phyloP scores from a whole-genome alignment of 2,329 filamentous ascomycete species.

The Fusarium sp. region DNA sequence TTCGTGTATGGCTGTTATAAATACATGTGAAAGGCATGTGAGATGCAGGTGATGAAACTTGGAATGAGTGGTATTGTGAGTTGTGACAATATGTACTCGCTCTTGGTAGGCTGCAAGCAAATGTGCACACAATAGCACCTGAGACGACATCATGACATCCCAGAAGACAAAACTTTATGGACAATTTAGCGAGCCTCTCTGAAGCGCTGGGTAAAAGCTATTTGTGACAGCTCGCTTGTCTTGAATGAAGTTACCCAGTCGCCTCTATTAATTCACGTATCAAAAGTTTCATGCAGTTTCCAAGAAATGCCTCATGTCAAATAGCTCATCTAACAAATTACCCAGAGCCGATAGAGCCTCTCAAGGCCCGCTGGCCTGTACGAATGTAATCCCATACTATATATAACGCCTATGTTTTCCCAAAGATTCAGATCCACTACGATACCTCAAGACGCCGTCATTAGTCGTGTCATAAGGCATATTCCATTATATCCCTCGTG shows the following conservation, averaged over 20 bases:
- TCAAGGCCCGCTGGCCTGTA: background rate
- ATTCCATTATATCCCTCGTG: background rate
- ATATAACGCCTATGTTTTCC: background rate
- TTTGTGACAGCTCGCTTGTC: background rate
- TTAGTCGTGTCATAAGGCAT: slow-evolving; percentile 14
- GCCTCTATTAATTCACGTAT: too few species aligned
- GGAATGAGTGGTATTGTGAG: background rate
- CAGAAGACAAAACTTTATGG: too few species aligned
- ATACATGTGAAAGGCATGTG: background rate
- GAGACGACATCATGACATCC: background rate
- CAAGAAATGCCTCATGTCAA: background rate
- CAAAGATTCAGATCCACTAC: background rate
- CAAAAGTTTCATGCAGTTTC: too few species aligned
- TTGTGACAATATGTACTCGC: background rate
- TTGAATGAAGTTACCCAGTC: background rate
- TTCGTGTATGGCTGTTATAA: fast-evolving
- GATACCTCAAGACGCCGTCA: slow-evolving; percentile 12
- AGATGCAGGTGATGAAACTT: fast-evolving
- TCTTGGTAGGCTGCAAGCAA: fast-evolving
- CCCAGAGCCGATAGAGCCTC: background rate
- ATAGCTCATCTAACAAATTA: background rate
- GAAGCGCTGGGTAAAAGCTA: background rate
- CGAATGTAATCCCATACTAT: background rate
- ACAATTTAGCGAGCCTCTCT: too few species aligned
- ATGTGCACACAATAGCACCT: too few species aligned